Base-by-base conservation (phyloP, 768 basidiomycete species). In the Boletus reticuloceps region DNA sequence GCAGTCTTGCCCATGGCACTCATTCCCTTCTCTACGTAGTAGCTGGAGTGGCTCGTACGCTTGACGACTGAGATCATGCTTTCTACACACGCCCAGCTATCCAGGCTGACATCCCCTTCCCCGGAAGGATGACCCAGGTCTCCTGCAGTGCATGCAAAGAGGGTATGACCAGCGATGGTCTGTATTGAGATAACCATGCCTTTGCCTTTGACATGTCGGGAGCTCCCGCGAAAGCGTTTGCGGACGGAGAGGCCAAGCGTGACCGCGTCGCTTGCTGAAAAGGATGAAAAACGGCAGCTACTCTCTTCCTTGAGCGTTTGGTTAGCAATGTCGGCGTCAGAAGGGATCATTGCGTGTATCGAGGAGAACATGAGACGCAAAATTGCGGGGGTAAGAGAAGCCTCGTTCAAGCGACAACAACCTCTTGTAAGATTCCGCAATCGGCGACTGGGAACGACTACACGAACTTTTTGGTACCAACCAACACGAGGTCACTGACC, bases 21-120 rank as follows among this genome's bases (percentile, higher is more conserved):
- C 83, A 90, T 90, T 7, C 89, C 88, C 66, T 91, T 91, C 66
- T 92, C 90, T 10, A 93, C 88, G 69, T 93, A 93, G 69, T 78
- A 92, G 60, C 86, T 90, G 9, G 89, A 89, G 67, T 92, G 91
- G 2, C 91, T 89, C 17, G 89, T 92, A 56, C 89, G 78, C 61
- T 79, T 82, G 44, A 91, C 89, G 25, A 91, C 85, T 39, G 81
- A 82, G 59, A 91, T 76, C 86, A 92, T 91, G 40, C 86, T 84
- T 71, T 92, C 88, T 42, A 92, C 64, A 63, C 81, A 82, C 31
- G 81, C 70, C 91, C 91, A 93, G 60, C 87, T 88, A 65, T 93
- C 89, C 64, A 91, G 68, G 60, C 85, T 88, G 58, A 91, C 86
- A 70, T 91, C 90, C 14, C 85, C 85, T 38, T 84, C 76, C 17